Evolutionary conservation across 2,329 filamentous ascomycete genomes (phyloP).

Genomic region (Ceratocystis alfenasii): DNA sequence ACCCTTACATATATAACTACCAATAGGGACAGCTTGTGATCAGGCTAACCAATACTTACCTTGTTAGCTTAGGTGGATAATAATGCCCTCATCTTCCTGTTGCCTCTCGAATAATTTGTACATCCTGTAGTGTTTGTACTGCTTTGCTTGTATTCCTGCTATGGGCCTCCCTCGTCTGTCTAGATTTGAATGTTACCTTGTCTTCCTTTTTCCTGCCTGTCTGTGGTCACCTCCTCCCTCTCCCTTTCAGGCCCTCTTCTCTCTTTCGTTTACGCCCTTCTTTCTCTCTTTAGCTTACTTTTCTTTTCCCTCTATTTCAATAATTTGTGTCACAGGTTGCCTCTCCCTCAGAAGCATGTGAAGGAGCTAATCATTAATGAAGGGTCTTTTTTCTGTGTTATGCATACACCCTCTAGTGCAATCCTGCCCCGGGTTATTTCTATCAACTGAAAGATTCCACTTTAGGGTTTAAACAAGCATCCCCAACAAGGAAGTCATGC

Average conservation of each 20-base stretch:
- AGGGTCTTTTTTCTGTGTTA: neutral
- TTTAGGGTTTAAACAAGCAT: neutral
- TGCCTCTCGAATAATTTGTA: neutral
- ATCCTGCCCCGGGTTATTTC: neutral
- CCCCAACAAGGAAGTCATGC: neutral
- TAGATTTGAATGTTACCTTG: neutral
- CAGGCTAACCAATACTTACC: no score
- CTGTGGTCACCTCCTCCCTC: neutral
- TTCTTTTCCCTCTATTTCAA: no score
- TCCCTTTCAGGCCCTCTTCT: neutral
- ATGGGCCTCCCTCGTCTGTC: neutral
- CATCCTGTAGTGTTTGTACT: neutral
- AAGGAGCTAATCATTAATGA: neutral
- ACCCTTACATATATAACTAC: no score
- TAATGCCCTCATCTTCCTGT: no score
- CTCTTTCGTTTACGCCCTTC: neutral
- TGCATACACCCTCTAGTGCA: neutral
- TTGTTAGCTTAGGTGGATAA: no score
- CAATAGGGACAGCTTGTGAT: no score
- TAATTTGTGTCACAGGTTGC: neutral
- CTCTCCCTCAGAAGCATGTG: neutral
- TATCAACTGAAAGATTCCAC: neutral
- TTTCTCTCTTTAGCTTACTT: no score
- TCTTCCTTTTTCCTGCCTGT: neutral
- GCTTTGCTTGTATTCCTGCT: neutral